Evolutionary conservation across 371 early-diverging fungal genomes (phyloP).

Genomic region (Mortierella sp.): DNA sequence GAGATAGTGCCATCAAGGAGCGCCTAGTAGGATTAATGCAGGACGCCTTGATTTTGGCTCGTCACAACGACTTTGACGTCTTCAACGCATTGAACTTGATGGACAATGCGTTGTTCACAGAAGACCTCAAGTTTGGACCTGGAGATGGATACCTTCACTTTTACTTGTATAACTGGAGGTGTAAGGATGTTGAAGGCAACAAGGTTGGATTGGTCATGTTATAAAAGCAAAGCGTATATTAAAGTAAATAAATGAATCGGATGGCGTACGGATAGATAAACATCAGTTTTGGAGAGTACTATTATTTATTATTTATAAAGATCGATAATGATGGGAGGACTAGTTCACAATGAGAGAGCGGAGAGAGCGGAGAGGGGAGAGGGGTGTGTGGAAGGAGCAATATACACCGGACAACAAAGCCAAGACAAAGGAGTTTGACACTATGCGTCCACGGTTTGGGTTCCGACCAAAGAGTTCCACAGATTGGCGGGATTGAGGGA

Average conservation of each 20-base stretch:
- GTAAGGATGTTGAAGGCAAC: conserved; percentile 70
- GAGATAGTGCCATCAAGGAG: conserved; percentile 60
- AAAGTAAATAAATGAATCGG: too few species aligned
- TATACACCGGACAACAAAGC: too few species aligned
- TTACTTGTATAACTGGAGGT: conserved; percentile 96
- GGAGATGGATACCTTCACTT: conserved; percentile 96
- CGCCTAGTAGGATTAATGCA: conserved; percentile 73
- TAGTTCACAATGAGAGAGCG: too few species aligned
- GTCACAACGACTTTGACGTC: conserved; percentile 85
- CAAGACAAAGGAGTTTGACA: not conserved
- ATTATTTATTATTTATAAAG: not conserved
- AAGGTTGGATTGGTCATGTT: conserved; percentile 93
- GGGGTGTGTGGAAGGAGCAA: too few species aligned
- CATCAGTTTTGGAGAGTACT: too few species aligned
- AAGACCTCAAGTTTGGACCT: conserved; percentile 89
- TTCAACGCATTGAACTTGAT: conserved; percentile 92
- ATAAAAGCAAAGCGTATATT: conserved; percentile 45
- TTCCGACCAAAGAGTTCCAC: not conserved
- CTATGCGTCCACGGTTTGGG: not conserved
- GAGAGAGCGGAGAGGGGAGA: too few species aligned
- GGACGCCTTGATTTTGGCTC: conserved; percentile 86
- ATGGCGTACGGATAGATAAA: too few species aligned
- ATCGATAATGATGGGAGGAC: too few species aligned
- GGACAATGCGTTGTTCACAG: conserved; percentile 82
- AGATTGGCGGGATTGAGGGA: not conserved